These are phyloP conservation scores for Tolypocladium inflatum DNA, from an alignment of 2,329 filamentous ascomycete genomes.

Conservation along the genomic window DNA sequence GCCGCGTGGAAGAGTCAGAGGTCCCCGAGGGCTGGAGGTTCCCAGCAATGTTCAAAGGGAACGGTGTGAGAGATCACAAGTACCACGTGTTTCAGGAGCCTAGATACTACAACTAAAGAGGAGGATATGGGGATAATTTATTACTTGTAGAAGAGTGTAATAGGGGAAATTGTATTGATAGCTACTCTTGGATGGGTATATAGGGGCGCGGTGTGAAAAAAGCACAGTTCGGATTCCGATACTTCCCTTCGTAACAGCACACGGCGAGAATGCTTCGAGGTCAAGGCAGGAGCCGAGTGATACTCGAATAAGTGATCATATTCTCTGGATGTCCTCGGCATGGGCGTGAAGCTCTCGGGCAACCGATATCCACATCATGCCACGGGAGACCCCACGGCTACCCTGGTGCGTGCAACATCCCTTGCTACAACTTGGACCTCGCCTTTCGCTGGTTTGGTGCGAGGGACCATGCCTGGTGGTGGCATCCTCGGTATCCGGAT, in stretches of 20 bases:
- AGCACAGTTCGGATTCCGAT: neutral
- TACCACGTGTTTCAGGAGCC: constrained; percentile 97
- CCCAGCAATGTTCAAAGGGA: constrained; percentile 71
- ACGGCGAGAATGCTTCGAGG: too few species aligned
- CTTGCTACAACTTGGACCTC: too few species aligned
- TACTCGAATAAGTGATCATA: too few species aligned
- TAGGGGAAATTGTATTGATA: neutral
- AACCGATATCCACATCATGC: too few species aligned
- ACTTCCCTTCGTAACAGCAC: neutral
- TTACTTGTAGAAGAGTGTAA: neutral
- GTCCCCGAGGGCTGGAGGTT: constrained; percentile 74
- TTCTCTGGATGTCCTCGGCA: too few species aligned
- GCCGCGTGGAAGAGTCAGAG: constrained; percentile 56
- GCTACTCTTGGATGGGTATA: neutral
- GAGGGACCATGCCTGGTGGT: too few species aligned
- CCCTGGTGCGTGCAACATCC: too few species aligned
- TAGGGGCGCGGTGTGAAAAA: neutral
- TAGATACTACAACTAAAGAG: constrained; percentile 50
- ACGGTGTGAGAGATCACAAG: constrained; percentile 78
- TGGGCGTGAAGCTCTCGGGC: too few species aligned
- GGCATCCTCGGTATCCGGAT: too few species aligned
- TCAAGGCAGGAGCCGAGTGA: too few species aligned
- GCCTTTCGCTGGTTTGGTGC: too few species aligned
- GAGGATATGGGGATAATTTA: neutral
- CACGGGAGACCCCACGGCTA: too few species aligned